phyloP scores from a whole-genome alignment of 345 rosid genomes.

The Mercurialis annua region DNA sequence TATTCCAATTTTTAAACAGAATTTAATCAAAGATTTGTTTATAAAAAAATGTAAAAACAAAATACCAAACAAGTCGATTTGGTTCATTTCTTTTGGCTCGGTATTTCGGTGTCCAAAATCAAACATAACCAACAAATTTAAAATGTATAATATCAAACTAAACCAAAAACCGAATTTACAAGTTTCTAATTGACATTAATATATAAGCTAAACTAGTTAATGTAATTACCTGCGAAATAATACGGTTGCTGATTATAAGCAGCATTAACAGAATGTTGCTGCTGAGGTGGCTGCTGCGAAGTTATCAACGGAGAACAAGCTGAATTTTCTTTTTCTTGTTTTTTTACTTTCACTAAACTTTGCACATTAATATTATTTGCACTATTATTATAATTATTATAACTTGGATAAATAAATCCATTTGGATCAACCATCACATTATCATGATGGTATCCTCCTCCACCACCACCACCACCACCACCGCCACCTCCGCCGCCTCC shows the following conservation, averaged over 20 bases:
- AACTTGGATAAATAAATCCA: constrained; percentile 17
- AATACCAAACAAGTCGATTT: too few species aligned
- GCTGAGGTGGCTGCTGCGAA: background rate
- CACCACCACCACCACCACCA: background rate
- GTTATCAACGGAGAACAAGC: constrained; percentile 18
- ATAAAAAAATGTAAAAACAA: too few species aligned
- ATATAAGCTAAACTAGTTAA: too few species aligned
- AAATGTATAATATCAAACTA: too few species aligned
- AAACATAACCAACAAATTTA: too few species aligned
- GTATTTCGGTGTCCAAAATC: too few species aligned
- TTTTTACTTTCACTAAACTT: constrained; percentile 19
- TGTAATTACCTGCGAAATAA: constrained; percentile 28
- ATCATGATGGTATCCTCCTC: too few species aligned
- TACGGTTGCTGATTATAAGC: constrained; percentile 28
- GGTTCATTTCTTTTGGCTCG: too few species aligned
- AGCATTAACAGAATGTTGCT: constrained; percentile 14
- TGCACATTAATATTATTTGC: constrained; percentile 10
- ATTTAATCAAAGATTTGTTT: too few species aligned
- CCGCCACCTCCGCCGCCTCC: constrained; percentile 9
- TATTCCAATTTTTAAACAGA: too few species aligned
- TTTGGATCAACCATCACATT: constrained; percentile 24
- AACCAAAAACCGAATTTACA: too few species aligned
- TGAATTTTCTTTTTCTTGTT: constrained; percentile 23
- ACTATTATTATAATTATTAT: background rate
- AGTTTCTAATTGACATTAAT: too few species aligned